Evolutionary conservation across 495 filamentous ascomycete species (phyloP), one percentile per base, ranked within the genome.

Genomic region (Astrothelium subdiscretum): DNA sequence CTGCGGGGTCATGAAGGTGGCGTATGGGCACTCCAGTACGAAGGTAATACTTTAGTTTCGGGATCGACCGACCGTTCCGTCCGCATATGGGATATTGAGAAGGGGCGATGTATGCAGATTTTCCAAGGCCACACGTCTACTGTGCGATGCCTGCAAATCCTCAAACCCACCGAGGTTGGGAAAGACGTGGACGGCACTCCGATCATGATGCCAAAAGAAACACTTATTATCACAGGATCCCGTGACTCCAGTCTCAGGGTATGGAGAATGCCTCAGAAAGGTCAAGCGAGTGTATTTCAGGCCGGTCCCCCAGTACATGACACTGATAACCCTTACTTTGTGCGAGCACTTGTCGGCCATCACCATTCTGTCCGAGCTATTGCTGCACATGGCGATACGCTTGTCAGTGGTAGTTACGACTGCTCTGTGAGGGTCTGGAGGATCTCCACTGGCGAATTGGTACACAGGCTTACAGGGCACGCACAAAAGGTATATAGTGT

Each of bases 351-450:
- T 13, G 77, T 83, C 20, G 95, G 95, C 0, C 94, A 99, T 70
- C 82, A 81, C 54, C 92, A 97, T 72, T 97, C 95, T 2, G 94
- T 99, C n/a, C 88, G 94, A 52, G 94, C 94, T 13, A 99, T 99
- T 66, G 94, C 95, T 57, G 95, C 95, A 10, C 86, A 97, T 68
- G 91, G 86, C 1, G 94, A 99, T 67, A 97, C 90, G 5, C 80
- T 99, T n/a, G 90, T 97, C n/a, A 96, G 91, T 67, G 94, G 94
- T 8, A 97, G 92, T 71, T 99, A 99, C 72, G 94, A 99, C 72
- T 92, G 83, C 74, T 94, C 89, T 0, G 95, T 99, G 13, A 84
- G 92, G 35, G 94, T 99, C 2, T 99, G 94, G 94, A 92, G 88
- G 67, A 96, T 97, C 65, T 97, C 92, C 26, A 97, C 90, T 0